phyloP scores from a whole-genome alignment of 2,329 filamentous ascomycete species.

The Fusarium austroafricanum region DNA sequence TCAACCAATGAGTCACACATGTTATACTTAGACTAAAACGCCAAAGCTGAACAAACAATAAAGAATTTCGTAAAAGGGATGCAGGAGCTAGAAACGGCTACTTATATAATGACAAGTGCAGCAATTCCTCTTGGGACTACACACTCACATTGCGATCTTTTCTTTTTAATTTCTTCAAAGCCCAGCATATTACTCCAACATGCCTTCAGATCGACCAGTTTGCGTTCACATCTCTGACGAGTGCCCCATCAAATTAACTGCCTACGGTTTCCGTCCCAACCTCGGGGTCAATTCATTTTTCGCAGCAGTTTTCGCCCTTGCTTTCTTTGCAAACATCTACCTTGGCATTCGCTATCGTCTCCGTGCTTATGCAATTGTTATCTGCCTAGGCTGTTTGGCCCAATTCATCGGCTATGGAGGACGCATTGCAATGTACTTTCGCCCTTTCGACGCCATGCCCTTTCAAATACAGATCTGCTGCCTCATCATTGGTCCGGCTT shows the following conservation, averaged over 20 bases:
- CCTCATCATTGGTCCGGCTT: constrained; percentile 15
- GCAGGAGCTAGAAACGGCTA: not conserved
- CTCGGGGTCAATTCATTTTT: constrained; percentile 7
- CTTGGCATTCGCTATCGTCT: constrained; percentile 8
- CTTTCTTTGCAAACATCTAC: not conserved
- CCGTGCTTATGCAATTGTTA: constrained; percentile 11
- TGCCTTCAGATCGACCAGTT: not conserved
- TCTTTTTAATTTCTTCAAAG: too few species aligned
- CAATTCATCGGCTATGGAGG: constrained; percentile 1
- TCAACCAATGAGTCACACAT: not conserved
- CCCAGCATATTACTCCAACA: not conserved
- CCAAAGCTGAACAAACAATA: not conserved
- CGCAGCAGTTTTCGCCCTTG: not conserved
- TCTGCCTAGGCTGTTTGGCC: not conserved
- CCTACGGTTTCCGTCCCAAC: not conserved
- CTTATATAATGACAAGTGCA: not conserved
- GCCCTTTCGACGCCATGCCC: not conserved
- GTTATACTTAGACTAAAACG: not conserved
- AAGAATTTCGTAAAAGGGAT: not conserved
- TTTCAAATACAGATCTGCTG: constrained; percentile 17
- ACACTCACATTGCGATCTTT: not conserved
- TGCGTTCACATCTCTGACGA: constrained; percentile 1
- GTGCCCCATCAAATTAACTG: constrained; percentile 4
- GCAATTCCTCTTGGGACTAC: rapidly evolving
- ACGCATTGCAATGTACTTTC: constrained; percentile 12